A percentile compares a stretch with the other conserved stretches of the same genome.
Conservation (phyloP, 1,139 yeast genomes). For the Candida smagusa region DNA sequence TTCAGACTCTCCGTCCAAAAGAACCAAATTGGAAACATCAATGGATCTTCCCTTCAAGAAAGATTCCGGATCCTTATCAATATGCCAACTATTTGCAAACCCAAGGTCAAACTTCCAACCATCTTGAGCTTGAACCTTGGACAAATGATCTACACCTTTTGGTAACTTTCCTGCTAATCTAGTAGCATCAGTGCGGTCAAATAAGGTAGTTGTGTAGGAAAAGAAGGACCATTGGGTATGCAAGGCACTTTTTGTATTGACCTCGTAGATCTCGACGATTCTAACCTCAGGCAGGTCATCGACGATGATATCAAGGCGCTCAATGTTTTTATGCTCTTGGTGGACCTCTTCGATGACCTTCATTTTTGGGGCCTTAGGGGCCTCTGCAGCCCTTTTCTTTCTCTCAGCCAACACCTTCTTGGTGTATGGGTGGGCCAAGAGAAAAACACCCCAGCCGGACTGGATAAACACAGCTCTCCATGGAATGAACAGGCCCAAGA, state of each 20-base stretch:
- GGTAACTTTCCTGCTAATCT: slow-evolving; percentile 63
- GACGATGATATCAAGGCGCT: slow-evolving; percentile 51
- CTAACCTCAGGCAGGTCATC: slow-evolving; percentile 65
- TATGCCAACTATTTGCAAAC: slow-evolving; percentile 60
- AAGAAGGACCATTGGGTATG: slow-evolving; percentile 55
- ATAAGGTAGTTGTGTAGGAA: slow-evolving; percentile 39
- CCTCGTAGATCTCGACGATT: slow-evolving; percentile 71
- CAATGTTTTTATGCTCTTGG: slow-evolving; percentile 23
- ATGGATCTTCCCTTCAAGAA: slow-evolving; percentile 55
- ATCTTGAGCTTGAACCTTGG: slow-evolving; percentile 61
- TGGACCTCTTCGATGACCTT: slow-evolving; percentile 13
- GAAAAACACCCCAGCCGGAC: slow-evolving; percentile 50
- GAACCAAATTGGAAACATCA: slow-evolving; percentile 11
- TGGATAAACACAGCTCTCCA: slow-evolving; percentile 59
- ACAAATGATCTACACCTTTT: slow-evolving; percentile 55
- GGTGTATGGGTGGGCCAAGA: slow-evolving; percentile 57
- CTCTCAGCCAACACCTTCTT: slow-evolving; percentile 27
- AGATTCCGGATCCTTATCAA: slow-evolving; percentile 49
- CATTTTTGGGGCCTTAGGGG: slow-evolving; percentile 12
- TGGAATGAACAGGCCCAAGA: slow-evolving; percentile 58
- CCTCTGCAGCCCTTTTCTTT: slow-evolving; percentile 4
- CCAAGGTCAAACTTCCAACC: slow-evolving; percentile 70
- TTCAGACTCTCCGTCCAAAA: slow-evolving; percentile 18
- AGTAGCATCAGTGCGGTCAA: slow-evolving; percentile 47
- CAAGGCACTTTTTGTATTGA: slow-evolving; percentile 63